These are phyloP conservation scores for Trametes punicea DNA, from an alignment of 768 basidiomycete genomes.

Conservation along the genomic window DNA sequence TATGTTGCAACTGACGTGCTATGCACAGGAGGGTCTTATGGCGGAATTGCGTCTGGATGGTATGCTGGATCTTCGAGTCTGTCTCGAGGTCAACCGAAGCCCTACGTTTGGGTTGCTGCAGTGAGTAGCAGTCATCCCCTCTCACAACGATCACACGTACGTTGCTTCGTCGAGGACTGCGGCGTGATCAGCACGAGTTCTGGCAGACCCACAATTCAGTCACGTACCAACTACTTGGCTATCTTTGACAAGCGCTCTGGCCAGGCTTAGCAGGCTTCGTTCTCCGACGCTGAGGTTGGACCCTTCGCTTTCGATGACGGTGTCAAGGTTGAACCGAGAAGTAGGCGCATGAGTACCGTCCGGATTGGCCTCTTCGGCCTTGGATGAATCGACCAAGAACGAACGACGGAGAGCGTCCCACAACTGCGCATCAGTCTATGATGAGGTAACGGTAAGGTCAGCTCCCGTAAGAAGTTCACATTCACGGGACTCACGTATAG, in stretches of 20 bases:
- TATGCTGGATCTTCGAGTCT: conserved; percentile 51
- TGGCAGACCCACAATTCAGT: not conserved
- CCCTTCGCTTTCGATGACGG: conserved; percentile 51
- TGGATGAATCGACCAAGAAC: conserved; percentile 37
- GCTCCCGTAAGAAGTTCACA: too few species aligned
- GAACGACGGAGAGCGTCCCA: conserved; percentile 76
- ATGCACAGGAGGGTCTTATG: conserved; percentile 53
- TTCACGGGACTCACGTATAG: conserved; percentile 55
- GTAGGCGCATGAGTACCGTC: conserved; percentile 21
- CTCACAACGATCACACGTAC: conserved; percentile 13
- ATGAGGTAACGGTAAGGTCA: not conserved
- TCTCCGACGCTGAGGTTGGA: conserved; percentile 46
- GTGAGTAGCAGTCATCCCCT: not conserved
- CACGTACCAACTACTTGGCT: conserved; percentile 38
- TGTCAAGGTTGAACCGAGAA: conserved; percentile 48
- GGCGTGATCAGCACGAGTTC: not conserved
- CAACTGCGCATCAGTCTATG: conserved; percentile 46
- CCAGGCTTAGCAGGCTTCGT: conserved; percentile 49
- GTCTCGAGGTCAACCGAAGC: conserved; percentile 45
- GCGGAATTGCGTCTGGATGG: conserved; percentile 40
- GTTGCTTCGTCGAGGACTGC: conserved; percentile 50
- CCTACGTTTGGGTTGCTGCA: conserved; percentile 17
- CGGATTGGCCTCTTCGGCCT: conserved; percentile 14
- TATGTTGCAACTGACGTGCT: conserved; percentile 29
- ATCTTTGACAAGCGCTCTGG: conserved; percentile 51